Evolutionary conservation across 1,284 basidiomycete genomes (phyloP).

Genomic region (Ceratobasidium sp.): DNA sequence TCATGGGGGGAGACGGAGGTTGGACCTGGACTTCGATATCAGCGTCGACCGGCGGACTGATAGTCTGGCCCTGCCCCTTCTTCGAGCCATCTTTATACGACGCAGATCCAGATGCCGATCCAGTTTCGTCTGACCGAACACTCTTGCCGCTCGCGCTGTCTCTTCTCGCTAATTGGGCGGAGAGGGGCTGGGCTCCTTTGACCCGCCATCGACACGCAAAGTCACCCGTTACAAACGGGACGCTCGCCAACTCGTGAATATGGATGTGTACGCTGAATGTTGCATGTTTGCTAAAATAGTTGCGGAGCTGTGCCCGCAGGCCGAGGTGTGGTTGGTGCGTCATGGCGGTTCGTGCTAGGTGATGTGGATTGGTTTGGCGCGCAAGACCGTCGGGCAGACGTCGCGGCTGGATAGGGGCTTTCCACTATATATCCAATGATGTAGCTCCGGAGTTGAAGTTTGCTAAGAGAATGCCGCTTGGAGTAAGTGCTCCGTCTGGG

Average conservation of each 20-base stretch:
- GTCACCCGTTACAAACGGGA: conserved; percentile 80
- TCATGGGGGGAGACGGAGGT: conserved; percentile 31
- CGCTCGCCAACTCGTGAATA: conserved; percentile 80
- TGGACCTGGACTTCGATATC: conserved; percentile 42
- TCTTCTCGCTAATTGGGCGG: conserved; percentile 23
- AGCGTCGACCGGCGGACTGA: conserved; percentile 51
- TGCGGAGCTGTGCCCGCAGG: conserved; percentile 39
- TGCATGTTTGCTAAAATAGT: conserved; percentile 60
- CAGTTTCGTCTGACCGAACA: conserved; percentile 54
- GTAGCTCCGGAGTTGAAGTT: conserved; percentile 5
- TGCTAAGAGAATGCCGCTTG: conserved; percentile 12
- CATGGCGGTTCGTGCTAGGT: neutral
- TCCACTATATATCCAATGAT: conserved; percentile 22
- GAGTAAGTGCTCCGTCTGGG: conserved; percentile 1
- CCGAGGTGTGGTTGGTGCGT: conserved; percentile 41
- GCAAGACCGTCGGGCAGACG: neutral
- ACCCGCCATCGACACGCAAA: conserved; percentile 84
- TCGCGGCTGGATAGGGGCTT: conserved; percentile 6
- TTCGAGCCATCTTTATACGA: neutral
- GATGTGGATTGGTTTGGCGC: neutral
- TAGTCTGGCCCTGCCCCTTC: conserved; percentile 47
- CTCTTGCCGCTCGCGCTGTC: conserved; percentile 58
- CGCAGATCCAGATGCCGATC: conserved; percentile 54
- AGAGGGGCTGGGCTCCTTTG: conserved; percentile 63
- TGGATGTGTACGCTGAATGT: conserved; percentile 75